Percentiles rank a stretch among this genome's conserved stretches.
Evolutionary conservation across 2,329 filamentous ascomycete species (phyloP).

Genomic region (Hypomyces rosellus): DNA sequence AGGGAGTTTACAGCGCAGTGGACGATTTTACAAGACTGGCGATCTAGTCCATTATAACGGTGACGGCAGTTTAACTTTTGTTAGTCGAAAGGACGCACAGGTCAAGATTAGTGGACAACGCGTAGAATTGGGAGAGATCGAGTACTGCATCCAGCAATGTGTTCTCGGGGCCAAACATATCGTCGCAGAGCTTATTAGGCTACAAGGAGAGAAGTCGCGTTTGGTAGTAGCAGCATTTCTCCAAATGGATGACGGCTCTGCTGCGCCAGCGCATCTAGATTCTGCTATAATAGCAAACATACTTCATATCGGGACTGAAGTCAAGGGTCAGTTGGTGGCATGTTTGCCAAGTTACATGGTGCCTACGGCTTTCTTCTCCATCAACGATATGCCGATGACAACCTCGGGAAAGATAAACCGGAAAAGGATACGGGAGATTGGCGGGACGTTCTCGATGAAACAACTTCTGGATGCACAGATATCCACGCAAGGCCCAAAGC

Average conservation of each 20-base stretch:
- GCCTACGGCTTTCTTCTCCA: slow-evolving; percentile 32
- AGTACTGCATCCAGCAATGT: slow-evolving; percentile 3
- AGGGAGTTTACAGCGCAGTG: slow-evolving; percentile 13
- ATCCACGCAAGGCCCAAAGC: background rate
- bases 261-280: slow-evolving; percentile 1
- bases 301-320: background rate
- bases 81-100: slow-evolving; percentile 41
- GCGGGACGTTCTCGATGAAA: background rate
- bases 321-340: background rate
- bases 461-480: background rate
- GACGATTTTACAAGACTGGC: background rate
- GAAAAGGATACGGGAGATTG: slow-evolving; percentile 2
- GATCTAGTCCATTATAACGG: background rate
- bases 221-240: background rate
- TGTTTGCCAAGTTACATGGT: slow-evolving; percentile 32
- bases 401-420: slow-evolving; percentile 1
- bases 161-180: background rate
- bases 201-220: background rate
- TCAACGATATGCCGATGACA: slow-evolving; percentile 28
- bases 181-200: background rate
- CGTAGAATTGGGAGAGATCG: slow-evolving; percentile 33
- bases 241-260: background rate
- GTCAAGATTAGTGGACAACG: slow-evolving; percentile 49
- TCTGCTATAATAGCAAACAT: background rate
- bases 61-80: background rate